A percentile compares a stretch with the other conserved stretches of the same genome.
Evolutionary conservation across 495 filamentous ascomycete genomes (phyloP).

Genomic region (Penicillium soppii): DNA sequence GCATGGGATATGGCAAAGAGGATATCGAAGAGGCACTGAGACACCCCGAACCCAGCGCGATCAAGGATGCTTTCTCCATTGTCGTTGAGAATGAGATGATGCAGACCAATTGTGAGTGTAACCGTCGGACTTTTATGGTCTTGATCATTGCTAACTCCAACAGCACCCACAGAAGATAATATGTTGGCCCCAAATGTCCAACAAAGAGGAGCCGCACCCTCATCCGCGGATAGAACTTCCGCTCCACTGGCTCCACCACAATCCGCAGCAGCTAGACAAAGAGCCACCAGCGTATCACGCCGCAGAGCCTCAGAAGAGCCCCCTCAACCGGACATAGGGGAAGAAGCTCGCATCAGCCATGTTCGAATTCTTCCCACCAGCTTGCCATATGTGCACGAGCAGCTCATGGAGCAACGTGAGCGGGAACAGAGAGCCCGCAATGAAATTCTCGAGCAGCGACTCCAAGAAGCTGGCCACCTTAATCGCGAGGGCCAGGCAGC

Average conservation of each 20-base stretch:
- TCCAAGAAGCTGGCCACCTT: conserved; percentile 27
- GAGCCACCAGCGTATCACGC: conserved; percentile 26
- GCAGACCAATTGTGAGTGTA: conserved; percentile 84
- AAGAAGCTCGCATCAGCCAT: conserved; percentile 59
- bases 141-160: conserved; percentile 14
- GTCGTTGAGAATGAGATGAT: conserved; percentile 97
- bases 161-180: conserved; percentile 45
- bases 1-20: conserved; percentile 93
- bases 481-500: conserved; percentile 51
- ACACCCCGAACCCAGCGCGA: conserved; percentile 89
- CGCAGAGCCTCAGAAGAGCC: conserved; percentile 28
- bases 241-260: conserved; percentile 21
- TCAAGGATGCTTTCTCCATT: conserved; percentile 98
- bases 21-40: conserved; percentile 93
- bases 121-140: neutral
- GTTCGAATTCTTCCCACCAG: conserved; percentile 89
- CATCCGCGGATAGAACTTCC: conserved; percentile 22
- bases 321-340: conserved; percentile 28
- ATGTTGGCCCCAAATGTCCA: conserved; percentile 30
- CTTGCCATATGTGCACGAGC: conserved; percentile 83
- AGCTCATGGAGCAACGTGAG: conserved; percentile 76
- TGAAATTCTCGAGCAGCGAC: conserved; percentile 26
- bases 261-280: conserved; percentile 14
- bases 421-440: conserved; percentile 35
- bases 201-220: conserved; percentile 17